Conservation (phyloP, 2,329 filamentous ascomycete species). For the Myriangium duriaei region DNA sequence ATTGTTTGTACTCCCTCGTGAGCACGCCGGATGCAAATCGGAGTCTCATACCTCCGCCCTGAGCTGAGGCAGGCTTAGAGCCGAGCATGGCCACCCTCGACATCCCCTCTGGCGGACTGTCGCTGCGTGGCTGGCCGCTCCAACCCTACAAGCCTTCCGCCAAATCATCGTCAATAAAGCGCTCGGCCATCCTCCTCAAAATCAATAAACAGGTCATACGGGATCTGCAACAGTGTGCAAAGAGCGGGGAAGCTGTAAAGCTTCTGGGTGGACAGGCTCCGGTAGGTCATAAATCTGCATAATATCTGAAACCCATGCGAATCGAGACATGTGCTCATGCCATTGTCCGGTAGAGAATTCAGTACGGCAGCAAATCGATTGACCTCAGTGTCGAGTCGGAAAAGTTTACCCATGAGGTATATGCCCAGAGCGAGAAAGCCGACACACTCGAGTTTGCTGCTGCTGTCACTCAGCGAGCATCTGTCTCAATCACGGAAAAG, state of each 20-base stretch:
- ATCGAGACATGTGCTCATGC: neutral
- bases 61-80: constrained; percentile 2
- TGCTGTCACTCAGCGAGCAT: constrained; percentile 43
- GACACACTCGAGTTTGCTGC: constrained; percentile 42
- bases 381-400: constrained; percentile 42
- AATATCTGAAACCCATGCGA: constrained; percentile 4
- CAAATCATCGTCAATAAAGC: constrained; percentile 7
- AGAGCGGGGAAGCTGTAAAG: constrained; percentile 18
- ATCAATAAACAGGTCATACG: constrained; percentile 20
- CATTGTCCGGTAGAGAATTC: constrained; percentile 34
- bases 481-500: constrained; percentile 27
- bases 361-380: constrained; percentile 45
- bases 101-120: constrained; percentile 16
- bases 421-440: constrained; percentile 30
- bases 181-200: constrained; percentile 20
- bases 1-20: too few species aligned
- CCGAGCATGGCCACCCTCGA: constrained; percentile 14
- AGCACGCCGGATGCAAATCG: constrained; percentile 3
- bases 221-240: constrained; percentile 22
- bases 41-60: neutral
- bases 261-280: constrained; percentile 23
- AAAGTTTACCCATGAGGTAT: constrained; percentile 46
- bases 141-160: constrained; percentile 11
- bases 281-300: constrained; percentile 18
- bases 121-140: constrained; percentile 15